Percentiles rank a stretch among this genome's conserved stretches.
phyloP scores from a whole-genome alignment of 176 grass and related monocot species.

The bread wheat (Triticum aestivum) region IWGSC_CS_RefSeq_v2.1 NC_057808.1:13060297-13060796 shows the following conservation, averaged over 20 bases:
- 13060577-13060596: background rate
- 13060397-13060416: background rate
- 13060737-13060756: too few species aligned
- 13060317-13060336: background rate
- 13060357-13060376: background rate
- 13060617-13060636: too few species aligned
- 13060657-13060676: too few species aligned
- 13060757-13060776: too few species aligned
- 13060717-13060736: too few species aligned
- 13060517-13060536: background rate
- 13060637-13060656: too few species aligned
- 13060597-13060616: too few species aligned
- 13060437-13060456: background rate
- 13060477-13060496: background rate
- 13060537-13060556: background rate
- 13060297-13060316: background rate
- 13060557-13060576: background rate
- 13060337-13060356: background rate
- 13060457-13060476: background rate
- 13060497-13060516: background rate
- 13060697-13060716: too few species aligned
- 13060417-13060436: background rate
- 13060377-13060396: background rate
- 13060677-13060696: too few species aligned
- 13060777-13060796: too few species aligned